phyloP scores from a whole-genome alignment of 176 grass and related monocot genomes.

The Oropetium thomaeum region DNA sequence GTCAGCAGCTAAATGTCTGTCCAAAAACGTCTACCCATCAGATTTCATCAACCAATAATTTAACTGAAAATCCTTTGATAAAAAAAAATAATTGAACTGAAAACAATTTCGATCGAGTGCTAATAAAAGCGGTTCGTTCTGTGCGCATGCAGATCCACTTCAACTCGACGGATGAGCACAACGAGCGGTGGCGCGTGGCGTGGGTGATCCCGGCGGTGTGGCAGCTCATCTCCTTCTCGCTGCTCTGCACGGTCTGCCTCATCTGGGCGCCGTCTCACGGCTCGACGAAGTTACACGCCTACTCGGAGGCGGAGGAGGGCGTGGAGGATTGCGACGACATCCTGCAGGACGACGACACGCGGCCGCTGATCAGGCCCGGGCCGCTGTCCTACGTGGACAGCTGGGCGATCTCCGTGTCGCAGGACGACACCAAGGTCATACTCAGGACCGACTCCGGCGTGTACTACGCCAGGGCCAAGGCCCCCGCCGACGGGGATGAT shows the following conservation, averaged over 20 bases:
- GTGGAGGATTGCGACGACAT: slow-evolving; percentile 38
- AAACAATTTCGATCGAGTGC: neutral
- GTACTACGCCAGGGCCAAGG: slow-evolving; percentile 31
- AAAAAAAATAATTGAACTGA: too few species aligned
- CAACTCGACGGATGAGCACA: slow-evolving; percentile 58
- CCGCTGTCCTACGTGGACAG: slow-evolving; percentile 68
- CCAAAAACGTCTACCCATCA: neutral
- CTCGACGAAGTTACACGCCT: slow-evolving; percentile 61
- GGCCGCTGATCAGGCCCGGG: slow-evolving; percentile 38
- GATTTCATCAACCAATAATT: neutral
- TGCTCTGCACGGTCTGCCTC: slow-evolving; percentile 65
- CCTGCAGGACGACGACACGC: slow-evolving; percentile 48
- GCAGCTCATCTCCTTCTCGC: slow-evolving; percentile 78
- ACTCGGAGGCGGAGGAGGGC: slow-evolving; percentile 39
- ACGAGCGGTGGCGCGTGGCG: slow-evolving; percentile 60
- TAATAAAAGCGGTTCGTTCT: too few species aligned
- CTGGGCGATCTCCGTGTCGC: slow-evolving; percentile 69
- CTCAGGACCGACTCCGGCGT: slow-evolving; percentile 51
- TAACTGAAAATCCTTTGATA: too few species aligned
- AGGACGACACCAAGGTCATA: slow-evolving; percentile 64
- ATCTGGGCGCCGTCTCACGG: slow-evolving; percentile 65
- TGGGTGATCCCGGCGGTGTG: slow-evolving; percentile 79
- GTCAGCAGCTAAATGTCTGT: neutral
- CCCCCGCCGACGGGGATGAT: slow-evolving; percentile 40
- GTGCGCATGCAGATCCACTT: slow-evolving; percentile 51